Percentiles rank a stretch among this genome's conserved stretches.
Evolutionary conservation across 164 flowering plant genomes (phyloP).

Genomic region (Vitis rupestris): DNA sequence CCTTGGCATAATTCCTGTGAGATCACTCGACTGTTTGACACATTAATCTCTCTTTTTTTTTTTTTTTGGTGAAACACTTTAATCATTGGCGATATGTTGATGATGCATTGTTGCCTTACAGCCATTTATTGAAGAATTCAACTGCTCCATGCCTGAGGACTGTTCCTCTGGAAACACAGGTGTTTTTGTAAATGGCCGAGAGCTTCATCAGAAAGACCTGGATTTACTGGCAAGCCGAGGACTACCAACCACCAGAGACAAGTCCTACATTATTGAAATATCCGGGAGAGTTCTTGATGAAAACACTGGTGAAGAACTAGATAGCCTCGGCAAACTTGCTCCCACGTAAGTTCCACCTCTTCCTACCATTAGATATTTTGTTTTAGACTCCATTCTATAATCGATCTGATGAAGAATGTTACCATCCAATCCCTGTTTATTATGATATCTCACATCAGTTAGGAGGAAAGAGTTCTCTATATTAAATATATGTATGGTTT

Average conservation of each 20-base stretch:
- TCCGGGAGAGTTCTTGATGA: conserved; percentile 80
- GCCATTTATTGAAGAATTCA: conserved; percentile 89
- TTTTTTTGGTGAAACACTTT: too few relatives aligned
- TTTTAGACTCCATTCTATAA: too few relatives aligned
- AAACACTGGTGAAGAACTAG: conserved; percentile 78
- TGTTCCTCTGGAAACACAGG: conserved; percentile 87
- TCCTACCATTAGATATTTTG: neutral
- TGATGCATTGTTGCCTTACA: conserved; percentile 30
- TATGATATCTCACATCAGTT: too few relatives aligned
- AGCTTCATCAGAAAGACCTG: conserved; percentile 84
- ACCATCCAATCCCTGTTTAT: too few relatives aligned
- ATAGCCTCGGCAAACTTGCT: conserved; percentile 90
- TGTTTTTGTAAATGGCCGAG: conserved; percentile 86
- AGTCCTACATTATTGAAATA: conserved; percentile 71
- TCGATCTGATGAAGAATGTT: too few relatives aligned
- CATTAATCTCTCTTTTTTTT: too few relatives aligned
- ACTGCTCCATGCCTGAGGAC: conserved; percentile 62
- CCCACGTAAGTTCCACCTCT: conserved; percentile 74
- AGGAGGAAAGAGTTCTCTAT: too few relatives aligned
- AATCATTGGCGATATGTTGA: too few relatives aligned
- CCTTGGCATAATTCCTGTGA: conserved; percentile 86
- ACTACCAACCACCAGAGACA: conserved; percentile 63
- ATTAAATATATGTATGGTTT: too few relatives aligned
- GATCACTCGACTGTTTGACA: conserved; percentile 17
- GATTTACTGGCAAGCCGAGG: conserved; percentile 81